Conservation (phyloP, 352 stramenopile genomes). For the Globisporangium iwayamae region DNA sequence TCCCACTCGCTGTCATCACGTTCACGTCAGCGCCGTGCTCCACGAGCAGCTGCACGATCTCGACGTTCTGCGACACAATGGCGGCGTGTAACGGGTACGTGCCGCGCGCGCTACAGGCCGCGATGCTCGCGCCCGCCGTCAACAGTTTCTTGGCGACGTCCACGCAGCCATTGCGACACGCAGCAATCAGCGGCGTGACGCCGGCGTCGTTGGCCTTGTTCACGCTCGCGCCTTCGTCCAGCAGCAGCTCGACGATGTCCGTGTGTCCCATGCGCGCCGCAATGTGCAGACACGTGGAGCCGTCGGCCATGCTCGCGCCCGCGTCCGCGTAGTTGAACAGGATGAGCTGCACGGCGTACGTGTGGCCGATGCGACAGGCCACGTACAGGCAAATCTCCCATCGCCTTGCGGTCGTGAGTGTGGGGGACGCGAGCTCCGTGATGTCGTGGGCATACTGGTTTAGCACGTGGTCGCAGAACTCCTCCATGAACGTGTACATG, state of each 20-base stretch:
- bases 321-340: slow-evolving; percentile 72
- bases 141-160: slow-evolving; percentile 56
- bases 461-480: slow-evolving; percentile 71
- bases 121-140: slow-evolving; percentile 39
- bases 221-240: slow-evolving; percentile 63
- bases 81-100: slow-evolving; percentile 64
- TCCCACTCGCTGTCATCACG: slow-evolving; percentile 57
- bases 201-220: slow-evolving; percentile 56
- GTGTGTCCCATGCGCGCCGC: slow-evolving; percentile 63
- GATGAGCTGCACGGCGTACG: slow-evolving; percentile 68
- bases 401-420: slow-evolving; percentile 43
- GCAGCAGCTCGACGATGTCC: slow-evolving; percentile 56
- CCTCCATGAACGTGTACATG: slow-evolving; percentile 76
- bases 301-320: slow-evolving; percentile 54
- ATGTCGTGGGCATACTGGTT: slow-evolving; percentile 64
- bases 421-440: slow-evolving; percentile 39
- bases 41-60: slow-evolving; percentile 69
- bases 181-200: slow-evolving; percentile 69
- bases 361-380: slow-evolving; percentile 68
- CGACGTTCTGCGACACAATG: slow-evolving; percentile 59
- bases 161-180: slow-evolving; percentile 59
- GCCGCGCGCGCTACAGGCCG: slow-evolving; percentile 40
- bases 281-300: slow-evolving; percentile 71
- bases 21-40: slow-evolving; percentile 63
- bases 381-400: slow-evolving; percentile 78